Base-by-base conservation (phyloP, 305 asterid species). In the Fraxinus albicans region DNA sequence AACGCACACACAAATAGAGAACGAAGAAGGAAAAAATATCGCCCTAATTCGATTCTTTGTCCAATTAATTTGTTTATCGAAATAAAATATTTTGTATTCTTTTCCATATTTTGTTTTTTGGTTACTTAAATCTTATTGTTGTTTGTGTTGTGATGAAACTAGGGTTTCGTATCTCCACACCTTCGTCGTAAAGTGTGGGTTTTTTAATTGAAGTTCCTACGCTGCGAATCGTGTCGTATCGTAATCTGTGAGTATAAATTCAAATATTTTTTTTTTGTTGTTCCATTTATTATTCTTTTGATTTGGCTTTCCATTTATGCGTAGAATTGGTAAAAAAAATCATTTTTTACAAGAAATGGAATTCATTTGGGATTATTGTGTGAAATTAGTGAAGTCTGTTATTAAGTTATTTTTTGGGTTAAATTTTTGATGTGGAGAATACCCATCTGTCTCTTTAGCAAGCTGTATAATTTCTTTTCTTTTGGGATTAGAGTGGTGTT, bases 61-160 rank as follows among this genome's bases (percentile, higher is more conserved):
- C 8, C 69, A 17, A 58, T 58, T 58, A 58, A 58, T 19, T 58
- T 19, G 69, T 58, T 19, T 58, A 21, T 58, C 29, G 69, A 19
- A 58, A 58, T 19, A 10, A 44, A 44, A 10, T 44, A 44, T 58
- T 17, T 58, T 58, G 53, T 0, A 17, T n/a, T 58, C 6, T 4
- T 19, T 58, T 21, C 23, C 29, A 7, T 5, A 58, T 58, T 58
- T 10, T 19, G 27, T 58, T 58, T 44, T 58, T 58, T 7, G 69
- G 69, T 21, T 58, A n/a, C 25, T n/a, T 58, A 7, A 58, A 58
- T 58, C 69, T 19, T 19, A 58, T 50, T 81, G 83, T 82, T 74
- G 85, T 88, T 85, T 85, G 81, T 86, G 87, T 82, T 88, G 85
- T 86, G 85, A 86, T 88, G 89, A 83, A 88, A 86, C 72, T 88